A percentile compares a stretch with the other conserved stretches of the same genome.
Conservation (phyloP, 306 rosid species). For the Datisca glomerata region DNA sequence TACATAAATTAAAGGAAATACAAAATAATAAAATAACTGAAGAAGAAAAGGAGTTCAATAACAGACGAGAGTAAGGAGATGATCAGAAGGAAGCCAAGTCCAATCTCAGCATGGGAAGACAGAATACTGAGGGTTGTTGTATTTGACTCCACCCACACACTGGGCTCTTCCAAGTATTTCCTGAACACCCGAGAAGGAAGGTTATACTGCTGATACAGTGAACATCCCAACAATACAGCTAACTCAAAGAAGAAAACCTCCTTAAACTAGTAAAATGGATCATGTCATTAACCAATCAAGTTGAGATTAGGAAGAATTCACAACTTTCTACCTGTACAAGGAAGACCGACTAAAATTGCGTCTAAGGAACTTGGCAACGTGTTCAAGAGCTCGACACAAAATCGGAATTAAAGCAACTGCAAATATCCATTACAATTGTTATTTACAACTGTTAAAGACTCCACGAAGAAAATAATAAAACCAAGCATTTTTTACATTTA, state of each 20-base stretch:
- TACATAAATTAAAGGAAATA: constrained; percentile 6
- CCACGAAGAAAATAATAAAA: neutral
- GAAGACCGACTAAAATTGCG: constrained; percentile 76
- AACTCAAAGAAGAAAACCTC: neutral
- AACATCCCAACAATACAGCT: too few relatives aligned
- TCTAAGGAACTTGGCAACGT: constrained; percentile 94
- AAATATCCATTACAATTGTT: too few relatives aligned
- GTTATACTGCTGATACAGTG: neutral
- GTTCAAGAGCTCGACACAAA: constrained; percentile 69
- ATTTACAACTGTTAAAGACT: too few relatives aligned
- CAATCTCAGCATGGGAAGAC: constrained; percentile 89
- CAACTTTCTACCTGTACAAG: constrained; percentile 67
- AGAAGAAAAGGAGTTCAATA: constrained; percentile 11
- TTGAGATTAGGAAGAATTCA: constrained; percentile 1
- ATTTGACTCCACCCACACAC: constrained; percentile 96
- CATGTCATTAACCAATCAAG: neutral
- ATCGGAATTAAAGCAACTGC: constrained; percentile 93
- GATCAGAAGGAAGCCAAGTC: constrained; percentile 74
- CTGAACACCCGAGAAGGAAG: constrained; percentile 20
- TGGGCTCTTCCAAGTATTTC: constrained; percentile 85
- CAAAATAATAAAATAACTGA: constrained; percentile 5
- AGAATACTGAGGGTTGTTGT: constrained; percentile 65
- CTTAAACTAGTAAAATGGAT: neutral
- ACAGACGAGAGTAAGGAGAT: constrained; percentile 82
- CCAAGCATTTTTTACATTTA: constrained; percentile 44